Percentiles rank a stretch among this genome's conserved stretches.
Evolutionary conservation across 2,329 filamentous ascomycete species (phyloP).

Genomic region (Cryphonectria japonica): DNA sequence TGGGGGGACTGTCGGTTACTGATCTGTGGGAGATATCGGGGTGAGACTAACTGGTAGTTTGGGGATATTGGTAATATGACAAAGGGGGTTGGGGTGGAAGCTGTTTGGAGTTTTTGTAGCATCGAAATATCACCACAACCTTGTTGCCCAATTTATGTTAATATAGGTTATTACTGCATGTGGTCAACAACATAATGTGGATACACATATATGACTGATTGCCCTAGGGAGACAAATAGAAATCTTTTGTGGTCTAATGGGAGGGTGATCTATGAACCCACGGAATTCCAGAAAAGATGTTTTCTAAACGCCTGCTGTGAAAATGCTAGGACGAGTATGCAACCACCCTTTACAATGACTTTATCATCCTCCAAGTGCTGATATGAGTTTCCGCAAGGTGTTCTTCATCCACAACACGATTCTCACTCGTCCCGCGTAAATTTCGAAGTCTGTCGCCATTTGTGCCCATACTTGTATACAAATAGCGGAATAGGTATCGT

Average conservation of each 20-base stretch:
- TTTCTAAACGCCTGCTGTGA: background rate
- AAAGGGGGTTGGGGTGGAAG: background rate
- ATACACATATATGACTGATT: no score
- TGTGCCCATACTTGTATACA: slow-evolving; percentile 53
- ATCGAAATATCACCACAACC: no score
- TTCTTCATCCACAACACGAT: background rate
- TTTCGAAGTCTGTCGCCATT: slow-evolving; percentile 54
- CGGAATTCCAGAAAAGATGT: background rate
- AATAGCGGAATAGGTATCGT: slow-evolving; percentile 56
- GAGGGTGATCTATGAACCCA: background rate
- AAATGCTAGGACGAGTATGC: background rate
- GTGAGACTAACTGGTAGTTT: background rate
- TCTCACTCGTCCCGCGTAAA: slow-evolving; percentile 46
- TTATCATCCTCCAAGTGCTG: background rate
- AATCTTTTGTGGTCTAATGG: background rate
- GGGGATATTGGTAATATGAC: background rate
- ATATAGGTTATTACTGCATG: no score
- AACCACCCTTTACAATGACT: background rate
- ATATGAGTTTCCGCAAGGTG: background rate
- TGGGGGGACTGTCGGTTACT: slow-evolving; percentile 5
- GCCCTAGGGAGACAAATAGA: background rate
- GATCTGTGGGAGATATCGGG: slow-evolving; percentile 8
- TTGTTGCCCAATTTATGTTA: no score
- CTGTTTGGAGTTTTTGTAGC: background rate
- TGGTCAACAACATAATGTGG: no score